A percentile compares a stretch with the other conserved stretches of the same genome.
Evolutionary conservation across 2,329 filamentous ascomycete species (phyloP).

Genomic region (Alternaria incomplexa): DNA sequence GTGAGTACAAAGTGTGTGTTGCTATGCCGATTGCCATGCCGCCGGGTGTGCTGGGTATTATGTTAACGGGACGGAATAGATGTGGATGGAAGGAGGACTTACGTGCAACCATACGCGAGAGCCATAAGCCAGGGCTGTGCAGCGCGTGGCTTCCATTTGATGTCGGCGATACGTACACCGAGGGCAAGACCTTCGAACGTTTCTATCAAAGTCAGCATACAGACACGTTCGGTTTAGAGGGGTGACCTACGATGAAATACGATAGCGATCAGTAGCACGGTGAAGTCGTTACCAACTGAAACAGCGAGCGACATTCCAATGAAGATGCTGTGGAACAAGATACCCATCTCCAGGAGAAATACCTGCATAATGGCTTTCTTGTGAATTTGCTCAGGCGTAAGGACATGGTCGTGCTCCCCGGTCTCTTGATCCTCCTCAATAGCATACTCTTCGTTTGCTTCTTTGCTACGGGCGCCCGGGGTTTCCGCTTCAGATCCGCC

Average conservation of each 20-base stretch:
- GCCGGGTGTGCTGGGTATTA: slow-evolving; percentile 66
- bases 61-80: neutral
- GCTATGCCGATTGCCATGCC: slow-evolving; percentile 83
- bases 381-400: slow-evolving; percentile 32
- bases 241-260: slow-evolving; percentile 59
- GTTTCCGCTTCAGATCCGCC: slow-evolving; percentile 43
- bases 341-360: slow-evolving; percentile 62
- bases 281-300: slow-evolving; percentile 60
- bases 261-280: slow-evolving; percentile 64
- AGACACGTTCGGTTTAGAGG: neutral
- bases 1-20: slow-evolving; percentile 80
- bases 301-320: slow-evolving; percentile 67
- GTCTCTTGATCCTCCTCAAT: slow-evolving; percentile 33
- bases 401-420: slow-evolving; percentile 15
- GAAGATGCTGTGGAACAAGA: slow-evolving; percentile 68
- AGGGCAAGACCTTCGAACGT: slow-evolving; percentile 88
- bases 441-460: slow-evolving; percentile 29
- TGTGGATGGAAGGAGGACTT: neutral
- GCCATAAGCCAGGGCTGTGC: slow-evolving; percentile 72
- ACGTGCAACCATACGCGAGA: slow-evolving; percentile 69
- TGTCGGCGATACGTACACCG: slow-evolving; percentile 81
- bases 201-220: slow-evolving; percentile 48
- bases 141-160: slow-evolving; percentile 57
- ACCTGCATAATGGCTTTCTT: slow-evolving; percentile 43
- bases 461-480: slow-evolving; percentile 49